These are phyloP conservation scores for Artemisia tridentata DNA, from an alignment of 129 eudicot genomes.

Conservation along the genomic window DNA sequence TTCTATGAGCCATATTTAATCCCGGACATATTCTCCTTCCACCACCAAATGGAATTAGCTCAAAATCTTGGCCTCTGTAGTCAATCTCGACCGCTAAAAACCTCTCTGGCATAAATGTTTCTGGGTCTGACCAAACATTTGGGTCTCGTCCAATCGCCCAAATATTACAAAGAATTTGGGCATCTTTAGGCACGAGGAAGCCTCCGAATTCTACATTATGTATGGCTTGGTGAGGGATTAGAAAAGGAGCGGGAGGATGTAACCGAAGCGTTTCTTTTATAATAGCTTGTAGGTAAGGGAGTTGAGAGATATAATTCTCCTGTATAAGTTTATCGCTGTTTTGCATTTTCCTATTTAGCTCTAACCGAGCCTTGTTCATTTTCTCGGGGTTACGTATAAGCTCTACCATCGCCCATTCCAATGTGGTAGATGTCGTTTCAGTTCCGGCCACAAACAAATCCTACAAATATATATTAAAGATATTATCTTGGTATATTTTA, in stretches of 20 bases:
- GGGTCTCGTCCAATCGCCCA: conserved; percentile 12
- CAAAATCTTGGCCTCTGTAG: conserved; percentile 1
- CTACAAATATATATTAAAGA: not conserved
- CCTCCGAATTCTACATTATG: not conserved
- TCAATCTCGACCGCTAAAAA: not conserved
- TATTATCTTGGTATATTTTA: not conserved
- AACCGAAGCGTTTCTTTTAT: not conserved
- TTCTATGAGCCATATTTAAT: not conserved
- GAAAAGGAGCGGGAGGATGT: conserved; percentile 12
- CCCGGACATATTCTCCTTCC: not conserved
- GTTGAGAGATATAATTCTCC: not conserved
- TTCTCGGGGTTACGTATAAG: not conserved
- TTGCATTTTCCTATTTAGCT: not conserved
- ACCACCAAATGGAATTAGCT: conserved; percentile 9
- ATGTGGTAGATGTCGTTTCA: conserved; percentile 5
- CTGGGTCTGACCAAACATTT: not conserved
- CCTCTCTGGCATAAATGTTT: conserved; percentile 2
- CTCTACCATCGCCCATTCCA: conserved; percentile 7
- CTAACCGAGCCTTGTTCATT: conserved; percentile 4
- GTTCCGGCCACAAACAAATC: conserved; percentile 9
- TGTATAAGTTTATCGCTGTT: not conserved
- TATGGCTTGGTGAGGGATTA: not conserved
- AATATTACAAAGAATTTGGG: not conserved
- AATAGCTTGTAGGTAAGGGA: conserved; percentile 3
- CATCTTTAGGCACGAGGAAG: conserved; percentile 3